Evolutionary conservation across 345 rosid species (phyloP).

Genomic region (Syzygium oleosum): DNA sequence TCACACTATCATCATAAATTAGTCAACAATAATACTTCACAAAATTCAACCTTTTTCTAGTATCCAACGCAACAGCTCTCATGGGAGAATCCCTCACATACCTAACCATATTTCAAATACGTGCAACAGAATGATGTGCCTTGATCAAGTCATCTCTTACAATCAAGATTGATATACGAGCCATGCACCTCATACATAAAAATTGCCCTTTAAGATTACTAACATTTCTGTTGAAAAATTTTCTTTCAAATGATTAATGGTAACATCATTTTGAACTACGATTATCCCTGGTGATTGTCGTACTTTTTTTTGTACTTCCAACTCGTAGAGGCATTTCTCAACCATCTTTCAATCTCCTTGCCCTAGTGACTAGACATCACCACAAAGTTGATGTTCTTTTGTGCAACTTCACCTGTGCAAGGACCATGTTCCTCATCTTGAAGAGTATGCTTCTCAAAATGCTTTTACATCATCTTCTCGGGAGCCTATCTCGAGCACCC

Average conservation of each 20-base stretch:
- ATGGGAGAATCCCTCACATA: neutral
- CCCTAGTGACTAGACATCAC: neutral
- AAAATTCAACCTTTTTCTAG: no score
- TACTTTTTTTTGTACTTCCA: neutral
- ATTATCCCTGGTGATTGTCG: accelerated
- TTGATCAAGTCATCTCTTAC: neutral
- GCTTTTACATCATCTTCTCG: neutral
- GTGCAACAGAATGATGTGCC: neutral
- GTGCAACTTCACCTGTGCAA: neutral
- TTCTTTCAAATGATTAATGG: neutral
- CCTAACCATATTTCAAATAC: neutral
- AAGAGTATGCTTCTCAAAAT: neutral
- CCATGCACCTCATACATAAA: neutral
- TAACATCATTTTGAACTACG: neutral
- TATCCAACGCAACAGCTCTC: no score
- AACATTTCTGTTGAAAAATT: neutral
- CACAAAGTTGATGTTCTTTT: neutral
- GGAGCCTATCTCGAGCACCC: neutral
- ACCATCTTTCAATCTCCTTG: neutral
- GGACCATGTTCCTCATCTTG: neutral
- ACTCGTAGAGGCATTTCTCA: neutral
- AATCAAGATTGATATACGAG: neutral
- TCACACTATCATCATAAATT: no score
- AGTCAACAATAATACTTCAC: no score
- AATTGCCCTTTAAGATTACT: neutral